Percentiles rank a stretch among this genome's conserved stretches.
Conservation (phyloP, 306 rosid species). For the Vigna radiata region DNA sequence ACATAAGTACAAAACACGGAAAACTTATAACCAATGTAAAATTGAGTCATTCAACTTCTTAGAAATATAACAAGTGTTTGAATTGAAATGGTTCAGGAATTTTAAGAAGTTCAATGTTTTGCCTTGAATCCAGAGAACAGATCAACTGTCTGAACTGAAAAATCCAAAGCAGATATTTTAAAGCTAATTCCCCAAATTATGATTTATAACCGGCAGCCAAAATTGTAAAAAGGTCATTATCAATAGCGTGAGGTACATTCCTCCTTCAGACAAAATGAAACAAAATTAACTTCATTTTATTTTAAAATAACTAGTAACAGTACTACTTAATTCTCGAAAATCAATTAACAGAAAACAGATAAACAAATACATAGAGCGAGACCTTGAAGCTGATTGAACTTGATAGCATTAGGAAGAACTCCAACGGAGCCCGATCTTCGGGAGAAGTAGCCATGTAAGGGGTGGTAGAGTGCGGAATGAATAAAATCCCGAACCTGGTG, state of each 20-base stretch:
- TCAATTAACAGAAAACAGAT: not conserved
- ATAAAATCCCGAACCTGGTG: slow-evolving; percentile 92
- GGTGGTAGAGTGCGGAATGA: slow-evolving; percentile 89
- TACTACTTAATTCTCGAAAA: not conserved
- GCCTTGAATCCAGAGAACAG: slow-evolving; percentile 26
- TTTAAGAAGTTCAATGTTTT: slow-evolving; percentile 8
- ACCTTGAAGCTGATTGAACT: slow-evolving; percentile 87
- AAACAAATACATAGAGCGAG: not conserved
- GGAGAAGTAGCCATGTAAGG: slow-evolving; percentile 82
- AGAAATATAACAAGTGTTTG: not conserved
- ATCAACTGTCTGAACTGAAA: slow-evolving; percentile 1
- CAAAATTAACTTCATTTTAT: not conserved
- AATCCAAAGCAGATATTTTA: slow-evolving; percentile 16
- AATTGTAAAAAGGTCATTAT: not conserved
- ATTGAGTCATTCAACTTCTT: not conserved
- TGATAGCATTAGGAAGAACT: slow-evolving; percentile 66
- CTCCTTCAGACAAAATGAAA: slow-evolving; percentile 14
- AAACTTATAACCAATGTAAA: slow-evolving; percentile 17
- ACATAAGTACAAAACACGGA: slow-evolving; percentile 32
- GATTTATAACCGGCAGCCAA: not conserved
- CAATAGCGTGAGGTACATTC: not conserved
- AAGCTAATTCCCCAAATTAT: not conserved
- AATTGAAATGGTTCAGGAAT: slow-evolving; percentile 1
- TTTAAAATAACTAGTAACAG: not conserved
- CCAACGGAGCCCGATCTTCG: slow-evolving; percentile 81